Evolutionary conservation across 2,329 filamentous ascomycete genomes (phyloP).

Genomic region (Tolypocladium ophioglossoides): DNA sequence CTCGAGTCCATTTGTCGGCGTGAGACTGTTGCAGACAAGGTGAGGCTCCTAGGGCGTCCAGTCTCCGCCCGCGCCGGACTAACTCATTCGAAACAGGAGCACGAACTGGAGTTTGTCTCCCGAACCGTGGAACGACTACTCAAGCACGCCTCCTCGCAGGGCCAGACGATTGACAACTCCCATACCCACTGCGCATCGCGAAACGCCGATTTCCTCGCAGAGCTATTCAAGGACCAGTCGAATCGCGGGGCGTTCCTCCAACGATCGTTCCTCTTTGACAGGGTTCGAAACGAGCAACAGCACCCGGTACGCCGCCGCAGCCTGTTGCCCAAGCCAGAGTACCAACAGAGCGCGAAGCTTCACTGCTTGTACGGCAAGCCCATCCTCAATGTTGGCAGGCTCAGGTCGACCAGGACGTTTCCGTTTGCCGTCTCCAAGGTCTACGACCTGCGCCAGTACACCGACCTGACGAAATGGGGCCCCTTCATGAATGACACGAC

Average conservation of each 20-base stretch:
- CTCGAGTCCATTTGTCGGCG: conserved; percentile 32
- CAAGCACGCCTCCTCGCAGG: conserved; percentile 27
- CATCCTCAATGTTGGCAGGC: conserved; percentile 27
- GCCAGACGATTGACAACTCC: conserved; percentile 17
- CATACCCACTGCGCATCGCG: conserved; percentile 33
- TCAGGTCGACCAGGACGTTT: conserved; percentile 30
- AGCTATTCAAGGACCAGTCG: conserved; percentile 31
- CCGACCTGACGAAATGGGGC: conserved; percentile 51
- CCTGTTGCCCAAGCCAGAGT: conserved; percentile 14
- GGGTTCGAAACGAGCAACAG: conserved; percentile 32
- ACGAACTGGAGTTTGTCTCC: conserved; percentile 37
- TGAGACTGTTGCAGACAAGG: conserved; percentile 25
- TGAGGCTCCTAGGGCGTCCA: conserved; percentile 9
- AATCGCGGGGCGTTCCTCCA: conserved; percentile 52
- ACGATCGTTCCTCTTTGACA: conserved; percentile 51
- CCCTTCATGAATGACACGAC: conserved; percentile 57
- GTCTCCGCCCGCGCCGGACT: not conserved
- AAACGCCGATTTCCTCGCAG: conserved; percentile 32
- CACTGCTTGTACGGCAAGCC: conserved; percentile 61
- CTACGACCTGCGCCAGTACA: conserved; percentile 65
- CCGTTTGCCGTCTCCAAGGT: conserved; percentile 58
- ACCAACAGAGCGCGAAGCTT: conserved; percentile 59
- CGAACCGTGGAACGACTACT: conserved; percentile 34
- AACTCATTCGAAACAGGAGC: conserved; percentile 16
- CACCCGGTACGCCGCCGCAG: conserved; percentile 5